A percentile compares a stretch with the other conserved stretches of the same genome.
phyloP scores from a whole-genome alignment of 768 basidiomycete species.

The Tricholoma flavovirens region DNA sequence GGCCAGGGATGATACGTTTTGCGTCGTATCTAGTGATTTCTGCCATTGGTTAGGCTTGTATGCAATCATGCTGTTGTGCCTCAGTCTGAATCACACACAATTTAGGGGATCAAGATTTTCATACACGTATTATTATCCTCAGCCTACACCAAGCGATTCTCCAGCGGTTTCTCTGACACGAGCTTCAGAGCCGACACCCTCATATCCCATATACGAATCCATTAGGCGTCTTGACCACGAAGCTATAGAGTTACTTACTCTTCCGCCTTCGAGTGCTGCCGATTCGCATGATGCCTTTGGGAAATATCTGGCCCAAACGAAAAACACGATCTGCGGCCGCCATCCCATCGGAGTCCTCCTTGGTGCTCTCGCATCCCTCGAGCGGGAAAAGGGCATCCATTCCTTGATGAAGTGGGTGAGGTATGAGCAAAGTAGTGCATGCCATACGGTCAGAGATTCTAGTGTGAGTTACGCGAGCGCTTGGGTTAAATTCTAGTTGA shows the following conservation, averaged over 20 bases:
- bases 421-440: constrained; percentile 90
- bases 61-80: background rate
- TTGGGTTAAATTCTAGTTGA: constrained; percentile 55
- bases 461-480: constrained; percentile 98
- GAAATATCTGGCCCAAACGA: constrained; percentile 62
- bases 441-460: constrained; percentile 61
- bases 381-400: constrained; percentile 30
- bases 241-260: constrained; percentile 68
- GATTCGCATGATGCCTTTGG: constrained; percentile 59
- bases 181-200: constrained; percentile 30
- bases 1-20: constrained; percentile 71
- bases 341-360: constrained; percentile 93
- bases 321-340: constrained; percentile 96
- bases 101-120: constrained; percentile 78
- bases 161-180: constrained; percentile 48
- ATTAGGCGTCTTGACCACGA: constrained; percentile 83
- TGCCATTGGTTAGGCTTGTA: constrained; percentile 78
- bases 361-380: constrained; percentile 62
- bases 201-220: constrained; percentile 74
- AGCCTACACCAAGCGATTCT: constrained; percentile 41
- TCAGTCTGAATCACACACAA: background rate
- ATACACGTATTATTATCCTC: constrained; percentile 84
- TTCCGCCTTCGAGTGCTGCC: constrained; percentile 46
- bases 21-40: constrained; percentile 92
- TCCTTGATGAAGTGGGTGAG: constrained; percentile 71